These are phyloP conservation scores for Verticillium longisporum DNA, from an alignment of 2,329 filamentous ascomycete species.

Conservation along the genomic window DNA sequence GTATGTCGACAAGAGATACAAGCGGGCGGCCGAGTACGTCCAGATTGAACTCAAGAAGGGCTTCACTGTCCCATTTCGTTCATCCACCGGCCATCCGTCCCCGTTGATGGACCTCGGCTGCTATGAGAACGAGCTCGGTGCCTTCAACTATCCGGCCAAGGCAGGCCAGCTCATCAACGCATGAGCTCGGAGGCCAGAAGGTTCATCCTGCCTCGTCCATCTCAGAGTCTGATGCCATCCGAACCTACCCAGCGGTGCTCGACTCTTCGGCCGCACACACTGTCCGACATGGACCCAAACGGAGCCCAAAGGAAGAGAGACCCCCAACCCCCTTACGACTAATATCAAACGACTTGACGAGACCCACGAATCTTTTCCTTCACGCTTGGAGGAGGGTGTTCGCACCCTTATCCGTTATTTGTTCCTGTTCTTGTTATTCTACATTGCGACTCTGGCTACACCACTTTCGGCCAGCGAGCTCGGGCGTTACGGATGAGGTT, in stretches of 20 bases:
- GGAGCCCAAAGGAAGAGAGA: neutral
- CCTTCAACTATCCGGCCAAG: neutral
- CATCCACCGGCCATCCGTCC: constrained; percentile 22
- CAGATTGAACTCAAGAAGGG: constrained; percentile 63
- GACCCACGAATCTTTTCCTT: constrained; percentile 10
- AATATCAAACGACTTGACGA: constrained; percentile 12
- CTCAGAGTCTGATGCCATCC: neutral
- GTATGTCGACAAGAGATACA: constrained; percentile 82
- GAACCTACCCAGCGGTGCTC: neutral
- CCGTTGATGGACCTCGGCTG: constrained; percentile 10
- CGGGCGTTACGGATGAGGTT: neutral
- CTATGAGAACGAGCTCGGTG: neutral
- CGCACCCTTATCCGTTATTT: neutral
- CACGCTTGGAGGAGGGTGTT: constrained; percentile 2
- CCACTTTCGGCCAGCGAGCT: neutral
- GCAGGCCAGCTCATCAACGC: constrained; percentile 1
- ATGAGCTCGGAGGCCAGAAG: neutral
- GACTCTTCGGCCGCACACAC: neutral
- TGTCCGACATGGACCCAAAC: neutral
- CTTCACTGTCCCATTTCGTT: constrained; percentile 43
- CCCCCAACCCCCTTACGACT: neutral
- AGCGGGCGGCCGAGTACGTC: constrained; percentile 75
- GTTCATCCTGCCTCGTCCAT: neutral
- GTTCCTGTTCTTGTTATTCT: neutral
- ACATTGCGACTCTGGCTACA: neutral